These are phyloP conservation scores for Cynanchum wilfordii DNA, from an alignment of 257 asterid species.

Conservation along the genomic window DNA sequence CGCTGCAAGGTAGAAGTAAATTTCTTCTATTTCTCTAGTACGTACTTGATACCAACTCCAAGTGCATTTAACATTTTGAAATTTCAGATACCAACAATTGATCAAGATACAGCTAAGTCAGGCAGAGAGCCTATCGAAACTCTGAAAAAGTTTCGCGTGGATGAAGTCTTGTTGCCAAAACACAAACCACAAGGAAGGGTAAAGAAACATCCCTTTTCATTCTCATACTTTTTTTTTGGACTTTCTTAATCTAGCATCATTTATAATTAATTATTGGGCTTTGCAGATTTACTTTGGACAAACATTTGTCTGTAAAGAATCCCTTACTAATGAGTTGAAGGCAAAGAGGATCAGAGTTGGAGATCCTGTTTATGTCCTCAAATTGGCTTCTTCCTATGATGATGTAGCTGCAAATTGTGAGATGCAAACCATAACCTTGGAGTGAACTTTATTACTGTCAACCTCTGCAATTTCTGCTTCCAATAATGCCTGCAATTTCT, in stretches of 20 bases:
- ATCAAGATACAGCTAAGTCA: constrained; percentile 28
- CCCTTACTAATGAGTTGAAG: constrained; percentile 20
- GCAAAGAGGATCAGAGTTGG: constrained; percentile 32
- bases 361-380: constrained; percentile 29
- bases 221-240: background rate
- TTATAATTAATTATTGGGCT: background rate
- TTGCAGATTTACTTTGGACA: constrained; percentile 52
- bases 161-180: constrained; percentile 36
- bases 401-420: constrained; percentile 24
- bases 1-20: constrained; percentile 49
- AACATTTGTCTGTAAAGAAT: constrained; percentile 33
- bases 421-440: background rate
- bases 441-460: background rate
- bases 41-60: background rate
- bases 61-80: background rate
- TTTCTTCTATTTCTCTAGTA: background rate
- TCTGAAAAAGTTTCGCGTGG: constrained; percentile 44
- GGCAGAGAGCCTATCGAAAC: constrained; percentile 31
- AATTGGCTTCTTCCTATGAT: constrained; percentile 26
- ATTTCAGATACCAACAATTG: constrained; percentile 44
- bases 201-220: background rate
- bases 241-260: background rate
- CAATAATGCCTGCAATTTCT: background rate
- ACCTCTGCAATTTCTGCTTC: background rate
- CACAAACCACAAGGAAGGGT: constrained; percentile 33